Base-by-base conservation (phyloP, 2,329 filamentous ascomycete species). In the Bimuria novae-zelandiae region DNA sequence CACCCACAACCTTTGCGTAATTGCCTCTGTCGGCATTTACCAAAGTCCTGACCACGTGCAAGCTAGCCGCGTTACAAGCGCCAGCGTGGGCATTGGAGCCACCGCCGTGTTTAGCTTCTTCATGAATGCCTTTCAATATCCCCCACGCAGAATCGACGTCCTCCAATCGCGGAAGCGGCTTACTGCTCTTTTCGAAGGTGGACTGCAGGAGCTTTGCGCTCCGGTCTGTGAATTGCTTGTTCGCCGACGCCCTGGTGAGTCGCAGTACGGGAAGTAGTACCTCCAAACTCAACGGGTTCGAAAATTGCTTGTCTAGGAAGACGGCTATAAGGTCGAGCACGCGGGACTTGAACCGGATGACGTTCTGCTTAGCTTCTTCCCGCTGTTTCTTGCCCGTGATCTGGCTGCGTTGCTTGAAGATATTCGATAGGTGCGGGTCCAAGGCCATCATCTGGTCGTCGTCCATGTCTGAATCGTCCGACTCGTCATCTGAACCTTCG, bases 391-490 rank as follows among this genome's bases (percentile, higher is more conserved):
- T 88, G 70, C 82, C 87, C 1, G 67, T 68, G 2, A 59, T 61
- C 71, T 90, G 87, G 60, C 84, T 84, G 43, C 87, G 86, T 60
- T 92, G 87, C 60, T 87, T 86, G 80, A 97, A 95, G 56, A 97
- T 90, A 58, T 90, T 89, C 45, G 87, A 85, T 3, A 99, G 84
- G 68, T 93, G 88, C 10, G 84, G 83, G 65, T 97, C 93, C 14
- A 97, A 79, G 3, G 87, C 87, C 76, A 96, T 87, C 94, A 97
- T 97, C 70, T 96, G 89, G 16, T 93, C 92, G 75, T 97, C 93
- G 56, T 91, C 89, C 92, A 99, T 96, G 74, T 96, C 90, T 22
- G 83, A 84, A 19, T 79, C 76, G 54, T 89, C 88, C 11, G 80
- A 80, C 8, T 82, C 82, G 25, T 85, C 85, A 1, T 82, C 81